These are phyloP conservation scores for Linum usitatissimum DNA, from an alignment of 345 rosid genomes.

Conservation along the genomic window DNA sequence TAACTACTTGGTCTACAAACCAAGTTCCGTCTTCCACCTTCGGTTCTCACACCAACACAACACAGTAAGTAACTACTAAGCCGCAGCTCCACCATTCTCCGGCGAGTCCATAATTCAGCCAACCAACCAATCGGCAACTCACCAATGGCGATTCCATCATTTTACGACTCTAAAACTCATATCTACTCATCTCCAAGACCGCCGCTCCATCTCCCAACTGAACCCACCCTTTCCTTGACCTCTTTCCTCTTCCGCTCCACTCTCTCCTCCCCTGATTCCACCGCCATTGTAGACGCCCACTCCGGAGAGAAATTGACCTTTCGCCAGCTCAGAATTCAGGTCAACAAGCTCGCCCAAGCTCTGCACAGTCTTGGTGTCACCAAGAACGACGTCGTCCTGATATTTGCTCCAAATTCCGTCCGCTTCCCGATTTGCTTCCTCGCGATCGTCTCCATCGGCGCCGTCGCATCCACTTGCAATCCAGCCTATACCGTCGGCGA, in stretches of 20 bases:
- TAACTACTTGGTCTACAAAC: no score
- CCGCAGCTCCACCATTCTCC: no score
- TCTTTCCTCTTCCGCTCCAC: conserved; percentile 17
- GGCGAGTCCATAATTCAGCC: no score
- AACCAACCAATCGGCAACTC: no score
- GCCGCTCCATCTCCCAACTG: background rate
- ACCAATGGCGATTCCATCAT: background rate
- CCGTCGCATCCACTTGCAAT: conserved; percentile 25
- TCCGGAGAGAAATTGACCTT: conserved; percentile 10
- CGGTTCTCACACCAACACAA: no score
- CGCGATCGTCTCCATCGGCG: conserved; percentile 26
- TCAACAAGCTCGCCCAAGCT: conserved; percentile 10
- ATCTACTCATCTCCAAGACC: conserved; percentile 13
- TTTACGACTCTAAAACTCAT: conserved; percentile 9
- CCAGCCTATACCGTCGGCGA: conserved; percentile 20
- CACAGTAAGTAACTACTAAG: no score
- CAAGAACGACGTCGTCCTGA: conserved; percentile 21
- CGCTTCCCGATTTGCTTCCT: conserved; percentile 29
- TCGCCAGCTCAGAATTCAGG: conserved; percentile 13
- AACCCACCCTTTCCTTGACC: conserved; percentile 12
- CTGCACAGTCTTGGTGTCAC: background rate
- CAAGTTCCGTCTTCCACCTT: no score
- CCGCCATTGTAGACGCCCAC: conserved; percentile 10
- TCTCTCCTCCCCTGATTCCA: conserved; percentile 7
- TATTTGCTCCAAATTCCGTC: conserved; percentile 21